These are phyloP conservation scores for Suhomyces ambrosiae DNA, from an alignment of 1,139 yeast species.

Conservation along the genomic window DNA sequence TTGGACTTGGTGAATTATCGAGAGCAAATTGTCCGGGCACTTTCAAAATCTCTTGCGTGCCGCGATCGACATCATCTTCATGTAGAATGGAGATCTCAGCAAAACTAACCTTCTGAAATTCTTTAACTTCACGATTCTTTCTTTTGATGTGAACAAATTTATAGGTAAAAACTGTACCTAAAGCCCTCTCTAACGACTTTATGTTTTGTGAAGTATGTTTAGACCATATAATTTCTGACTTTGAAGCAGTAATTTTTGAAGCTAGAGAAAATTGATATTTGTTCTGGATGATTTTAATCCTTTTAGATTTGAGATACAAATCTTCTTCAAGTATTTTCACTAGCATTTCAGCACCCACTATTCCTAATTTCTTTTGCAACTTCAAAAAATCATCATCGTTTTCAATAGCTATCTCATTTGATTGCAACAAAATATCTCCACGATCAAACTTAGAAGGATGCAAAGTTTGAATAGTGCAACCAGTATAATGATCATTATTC, in stretches of 20 bases:
- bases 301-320: conserved; percentile 24
- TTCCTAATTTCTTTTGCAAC: conserved; percentile 53
- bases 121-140: conserved; percentile 30
- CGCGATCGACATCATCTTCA: neutral
- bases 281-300: conserved; percentile 18
- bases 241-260: conserved; percentile 48
- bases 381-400: conserved; percentile 44
- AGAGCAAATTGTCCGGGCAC: conserved; percentile 48
- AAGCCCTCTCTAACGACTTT: conserved; percentile 49
- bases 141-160: conserved; percentile 34
- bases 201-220: conserved; percentile 39
- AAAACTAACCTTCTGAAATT: conserved; percentile 50
- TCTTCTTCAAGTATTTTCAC: conserved; percentile 41
- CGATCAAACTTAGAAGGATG: conserved; percentile 86
- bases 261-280: conserved; percentile 55
- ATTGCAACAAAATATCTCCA: conserved; percentile 71
- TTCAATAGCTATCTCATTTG: conserved; percentile 41
- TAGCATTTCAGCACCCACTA: conserved; percentile 62
- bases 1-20: conserved; percentile 18
- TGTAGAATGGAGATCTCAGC: conserved; percentile 29
- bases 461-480: conserved; percentile 86
- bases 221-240: conserved; percentile 51
- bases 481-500: conserved; percentile 64
- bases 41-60: conserved; percentile 8
- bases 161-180: conserved; percentile 62